A percentile compares a stretch with the other conserved stretches of the same genome.
Evolutionary conservation across 1,284 basidiomycete genomes (phyloP).

Genomic region (Kalmanozyma brasiliensis): DNA sequence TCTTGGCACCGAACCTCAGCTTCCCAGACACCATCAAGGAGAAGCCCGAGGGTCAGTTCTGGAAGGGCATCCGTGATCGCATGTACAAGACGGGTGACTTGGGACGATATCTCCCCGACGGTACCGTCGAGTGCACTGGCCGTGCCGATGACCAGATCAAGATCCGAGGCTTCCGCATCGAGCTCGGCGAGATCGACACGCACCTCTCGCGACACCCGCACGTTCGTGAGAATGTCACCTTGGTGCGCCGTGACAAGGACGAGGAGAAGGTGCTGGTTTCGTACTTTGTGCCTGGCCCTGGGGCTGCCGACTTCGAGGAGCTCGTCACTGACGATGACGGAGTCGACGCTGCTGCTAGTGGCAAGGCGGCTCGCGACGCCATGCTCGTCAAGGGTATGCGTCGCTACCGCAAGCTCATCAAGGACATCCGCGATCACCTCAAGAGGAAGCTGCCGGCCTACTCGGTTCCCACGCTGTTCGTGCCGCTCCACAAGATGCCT

Average conservation of each 20-base stretch:
- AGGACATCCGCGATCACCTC: conserved; percentile 87
- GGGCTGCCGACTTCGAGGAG: conserved; percentile 76
- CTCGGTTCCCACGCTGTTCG: conserved; percentile 71
- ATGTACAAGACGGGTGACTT: conserved; percentile 99
- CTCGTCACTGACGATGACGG: conserved; percentile 70
- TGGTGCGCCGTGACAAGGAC: conserved; percentile 96
- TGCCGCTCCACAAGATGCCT: conserved; percentile 93
- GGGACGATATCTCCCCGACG: conserved; percentile 91
- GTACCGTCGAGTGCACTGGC: conserved; percentile 95
- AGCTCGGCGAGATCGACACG: conserved; percentile 97
- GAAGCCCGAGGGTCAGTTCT: conserved; percentile 69
- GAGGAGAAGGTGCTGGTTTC: conserved; percentile 99
- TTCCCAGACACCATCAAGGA: conserved; percentile 61
- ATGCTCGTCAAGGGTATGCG: conserved; percentile 62
- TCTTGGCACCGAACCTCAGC: conserved; percentile 58
- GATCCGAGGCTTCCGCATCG: conserved; percentile 98
- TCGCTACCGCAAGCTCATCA: conserved; percentile 79
- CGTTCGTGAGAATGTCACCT: conserved; percentile 94
- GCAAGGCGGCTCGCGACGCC: conserved; percentile 41
- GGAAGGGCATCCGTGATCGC: conserved; percentile 97
- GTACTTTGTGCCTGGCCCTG: conserved; percentile 93
- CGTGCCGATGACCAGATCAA: conserved; percentile 99
- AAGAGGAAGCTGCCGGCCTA: conserved; percentile 92
- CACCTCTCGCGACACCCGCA: conserved; percentile 92
- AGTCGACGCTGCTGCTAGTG: conserved; percentile 66